Evolutionary conservation across 805 yeast genomes (phyloP).

Genomic region (Candida dajiaensis): DNA sequence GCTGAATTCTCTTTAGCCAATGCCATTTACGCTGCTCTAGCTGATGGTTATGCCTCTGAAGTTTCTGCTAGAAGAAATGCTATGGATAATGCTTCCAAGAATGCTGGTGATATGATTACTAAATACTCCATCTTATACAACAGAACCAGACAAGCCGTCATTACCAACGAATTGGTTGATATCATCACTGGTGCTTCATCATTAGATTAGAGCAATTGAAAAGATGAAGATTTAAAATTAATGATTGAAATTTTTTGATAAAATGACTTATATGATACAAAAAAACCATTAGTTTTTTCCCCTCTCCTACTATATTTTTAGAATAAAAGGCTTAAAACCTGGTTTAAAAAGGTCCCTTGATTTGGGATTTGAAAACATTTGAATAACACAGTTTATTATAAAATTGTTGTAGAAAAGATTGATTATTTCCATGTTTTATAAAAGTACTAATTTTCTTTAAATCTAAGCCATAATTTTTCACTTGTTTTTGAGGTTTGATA

Average conservation of each 20-base stretch:
- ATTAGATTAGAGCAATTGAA: conserved; percentile 54
- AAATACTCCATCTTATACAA: conserved; percentile 95
- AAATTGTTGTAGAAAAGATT: not conserved
- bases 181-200: conserved; percentile 99
- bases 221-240: not conserved
- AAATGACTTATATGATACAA: not conserved
- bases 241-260: not conserved
- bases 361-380: not conserved
- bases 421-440: no score
- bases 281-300: not conserved
- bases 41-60: conserved; percentile 98
- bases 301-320: not conserved
- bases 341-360: no score
- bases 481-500: no score
- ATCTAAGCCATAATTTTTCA: no score
- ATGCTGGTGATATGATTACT: conserved; percentile 98
- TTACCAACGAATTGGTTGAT: conserved; percentile 98
- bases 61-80: conserved; percentile 98
- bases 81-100: conserved; percentile 99
- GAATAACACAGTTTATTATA: not conserved
- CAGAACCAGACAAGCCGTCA: conserved; percentile 99
- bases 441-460: no score
- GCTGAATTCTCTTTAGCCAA: conserved; percentile 88
- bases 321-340: not conserved
- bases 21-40: conserved; percentile 84